A percentile compares a stretch with the other conserved stretches of the same genome.
Evolutionary conservation across 2,329 filamentous ascomycete species (phyloP).

Genomic region (Penicillium frequentans): DNA sequence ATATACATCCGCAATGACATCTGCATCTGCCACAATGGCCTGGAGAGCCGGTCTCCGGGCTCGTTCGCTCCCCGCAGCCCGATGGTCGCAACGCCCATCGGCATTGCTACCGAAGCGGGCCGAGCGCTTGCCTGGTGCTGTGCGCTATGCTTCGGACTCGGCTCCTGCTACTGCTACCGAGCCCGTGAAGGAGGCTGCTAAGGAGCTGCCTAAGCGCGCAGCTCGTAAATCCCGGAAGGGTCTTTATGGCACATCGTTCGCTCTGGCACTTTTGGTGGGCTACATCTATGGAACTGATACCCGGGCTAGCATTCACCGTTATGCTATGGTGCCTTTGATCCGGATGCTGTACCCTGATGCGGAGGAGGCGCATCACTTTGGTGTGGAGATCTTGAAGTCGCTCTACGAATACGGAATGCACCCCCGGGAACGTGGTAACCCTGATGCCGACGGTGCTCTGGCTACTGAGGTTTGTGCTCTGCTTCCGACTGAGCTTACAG

Average conservation of each 20-base stretch:
- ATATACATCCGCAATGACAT: conserved; percentile 19
- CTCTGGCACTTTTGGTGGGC: conserved; percentile 48
- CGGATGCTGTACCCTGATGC: conserved; percentile 46
- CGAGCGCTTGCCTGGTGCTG: conserved; percentile 12
- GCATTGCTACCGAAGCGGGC: conserved; percentile 15
- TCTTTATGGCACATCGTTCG: conserved; percentile 52
- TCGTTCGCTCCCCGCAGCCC: conserved; percentile 24
- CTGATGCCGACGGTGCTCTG: conserved; percentile 55
- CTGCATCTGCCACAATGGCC: conserved; percentile 23
- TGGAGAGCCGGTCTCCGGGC: conserved; percentile 28
- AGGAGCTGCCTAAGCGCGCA: conserved; percentile 31
- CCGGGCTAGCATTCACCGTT: conserved; percentile 68
- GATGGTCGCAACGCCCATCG: conserved; percentile 25
- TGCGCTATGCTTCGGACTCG: conserved; percentile 26
- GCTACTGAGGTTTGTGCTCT: conserved; percentile 47
- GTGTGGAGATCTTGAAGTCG: conserved; percentile 68
- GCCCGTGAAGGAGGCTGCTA: conserved; percentile 17
- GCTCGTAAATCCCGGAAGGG: conserved; percentile 29
- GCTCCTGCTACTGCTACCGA: conserved; percentile 17
- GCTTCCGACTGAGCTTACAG: neutral
- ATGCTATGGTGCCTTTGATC: conserved; percentile 56
- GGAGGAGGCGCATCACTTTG: conserved; percentile 87
- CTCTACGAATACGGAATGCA: conserved; percentile 75
- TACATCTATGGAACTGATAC: conserved; percentile 76
- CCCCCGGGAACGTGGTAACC: conserved; percentile 74